A percentile compares a stretch with the other conserved stretches of the same genome.
These are phyloP conservation scores for Populus trichocarpa DNA, from an alignment of 441 rosid species.

Conservation along the genomic window DNA sequence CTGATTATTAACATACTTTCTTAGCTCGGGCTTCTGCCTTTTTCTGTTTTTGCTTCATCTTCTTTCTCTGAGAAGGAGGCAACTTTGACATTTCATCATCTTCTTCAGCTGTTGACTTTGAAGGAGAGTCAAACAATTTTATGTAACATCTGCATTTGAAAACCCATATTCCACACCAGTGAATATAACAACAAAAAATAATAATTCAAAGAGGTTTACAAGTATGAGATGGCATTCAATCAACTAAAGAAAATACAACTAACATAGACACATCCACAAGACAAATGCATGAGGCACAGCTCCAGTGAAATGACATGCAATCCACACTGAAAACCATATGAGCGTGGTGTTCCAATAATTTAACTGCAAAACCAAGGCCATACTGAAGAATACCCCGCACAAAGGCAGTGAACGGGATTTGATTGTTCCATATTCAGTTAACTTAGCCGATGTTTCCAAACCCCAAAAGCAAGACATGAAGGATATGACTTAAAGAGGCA, in stretches of 20 bases:
- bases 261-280: too few species aligned
- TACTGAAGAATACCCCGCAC: background rate
- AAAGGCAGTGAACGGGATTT: background rate
- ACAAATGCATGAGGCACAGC: too few species aligned
- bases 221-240: too few species aligned
- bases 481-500: background rate
- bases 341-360: too few species aligned
- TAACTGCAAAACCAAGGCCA: too few species aligned
- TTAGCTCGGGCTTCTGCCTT: constrained; percentile 99
- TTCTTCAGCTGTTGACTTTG: constrained; percentile 68
- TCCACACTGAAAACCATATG: too few species aligned
- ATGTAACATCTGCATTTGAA: constrained; percentile 75
- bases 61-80: constrained; percentile 94
- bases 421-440: background rate
- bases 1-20: constrained; percentile 51
- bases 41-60: constrained; percentile 82
- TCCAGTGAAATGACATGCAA: too few species aligned
- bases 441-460: background rate
- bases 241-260: too few species aligned
- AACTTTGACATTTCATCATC: constrained; percentile 77
- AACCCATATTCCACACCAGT: background rate
- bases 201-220: too few species aligned
- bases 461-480: background rate
- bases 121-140: constrained; percentile 80
- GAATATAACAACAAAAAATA: background rate